Conservation (phyloP, 768 basidiomycete genomes). For the Tephrocybe sp. region DNA sequence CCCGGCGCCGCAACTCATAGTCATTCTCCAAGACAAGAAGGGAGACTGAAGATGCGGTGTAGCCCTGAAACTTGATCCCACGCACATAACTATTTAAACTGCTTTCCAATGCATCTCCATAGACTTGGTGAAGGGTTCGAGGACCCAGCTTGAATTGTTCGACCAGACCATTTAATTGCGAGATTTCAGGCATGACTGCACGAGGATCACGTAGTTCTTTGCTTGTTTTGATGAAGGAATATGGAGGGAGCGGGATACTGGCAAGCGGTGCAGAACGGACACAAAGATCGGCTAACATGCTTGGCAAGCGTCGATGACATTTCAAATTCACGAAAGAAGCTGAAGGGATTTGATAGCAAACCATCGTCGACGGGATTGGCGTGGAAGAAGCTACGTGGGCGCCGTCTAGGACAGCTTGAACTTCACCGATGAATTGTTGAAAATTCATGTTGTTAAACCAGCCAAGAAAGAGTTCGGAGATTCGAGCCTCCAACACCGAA, state of each 20-base stretch:
- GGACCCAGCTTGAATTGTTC: not conserved
- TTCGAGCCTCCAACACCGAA: not conserved
- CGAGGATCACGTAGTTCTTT: too few relatives aligned
- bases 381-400: not conserved
- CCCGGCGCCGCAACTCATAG: conserved; percentile 1
- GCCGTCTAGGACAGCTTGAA: conserved; percentile 15
- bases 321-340: not conserved
- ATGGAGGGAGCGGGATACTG: not conserved
- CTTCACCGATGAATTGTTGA: conserved; percentile 6
- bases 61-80: not conserved
- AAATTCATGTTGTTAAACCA: conserved; percentile 19
- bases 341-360: not conserved
- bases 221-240: not conserved
- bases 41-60: not conserved
- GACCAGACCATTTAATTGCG: not conserved
- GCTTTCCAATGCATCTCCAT: not conserved
- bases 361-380: not conserved
- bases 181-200: not conserved
- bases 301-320: not conserved
- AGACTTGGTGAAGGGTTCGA: not conserved
- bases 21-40: not conserved
- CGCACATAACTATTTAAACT: not conserved
- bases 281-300: not conserved
- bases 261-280: not conserved
- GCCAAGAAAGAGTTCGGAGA: conserved; percentile 3